A percentile compares a stretch with the other conserved stretches of the same genome.
These are phyloP conservation scores for Solanum bukasovii DNA, from an alignment of 257 asterid species.

Conservation along the genomic window DNA sequence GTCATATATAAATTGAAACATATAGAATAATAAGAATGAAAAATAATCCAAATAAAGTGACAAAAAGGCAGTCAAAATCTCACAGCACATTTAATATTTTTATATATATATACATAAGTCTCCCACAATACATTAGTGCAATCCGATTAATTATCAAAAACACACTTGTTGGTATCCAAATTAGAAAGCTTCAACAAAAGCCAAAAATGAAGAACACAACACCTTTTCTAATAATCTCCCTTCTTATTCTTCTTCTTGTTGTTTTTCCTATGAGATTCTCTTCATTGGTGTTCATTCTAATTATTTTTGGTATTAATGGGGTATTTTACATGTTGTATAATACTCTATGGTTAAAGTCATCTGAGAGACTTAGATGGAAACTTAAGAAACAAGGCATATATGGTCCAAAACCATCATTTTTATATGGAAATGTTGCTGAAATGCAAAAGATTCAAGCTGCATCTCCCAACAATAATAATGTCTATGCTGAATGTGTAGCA, in stretches of 20 bases:
- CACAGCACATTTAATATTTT: neutral
- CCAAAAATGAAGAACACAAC: slow-evolving; percentile 24
- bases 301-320: neutral
- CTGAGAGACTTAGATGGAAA: slow-evolving; percentile 25
- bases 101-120: neutral
- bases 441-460: slow-evolving; percentile 61
- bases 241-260: neutral
- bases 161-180: neutral
- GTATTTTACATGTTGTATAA: neutral
- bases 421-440: slow-evolving; percentile 58
- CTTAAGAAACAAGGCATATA: slow-evolving; percentile 59
- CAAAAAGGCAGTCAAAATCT: neutral
- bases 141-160: neutral
- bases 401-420: slow-evolving; percentile 56
- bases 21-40: neutral
- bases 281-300: neutral
- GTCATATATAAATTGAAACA: too few species aligned
- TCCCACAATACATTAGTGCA: neutral
- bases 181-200: neutral
- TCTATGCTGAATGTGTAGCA: slow-evolving; percentile 43
- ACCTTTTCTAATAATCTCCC: slow-evolving; percentile 9
- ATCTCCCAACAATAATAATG: slow-evolving; percentile 1
- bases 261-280: neutral
- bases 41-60: neutral
- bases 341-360: slow-evolving; percentile 28